phyloP scores from a whole-genome alignment of 805 yeast species.

The Millerago galiae region DNA sequence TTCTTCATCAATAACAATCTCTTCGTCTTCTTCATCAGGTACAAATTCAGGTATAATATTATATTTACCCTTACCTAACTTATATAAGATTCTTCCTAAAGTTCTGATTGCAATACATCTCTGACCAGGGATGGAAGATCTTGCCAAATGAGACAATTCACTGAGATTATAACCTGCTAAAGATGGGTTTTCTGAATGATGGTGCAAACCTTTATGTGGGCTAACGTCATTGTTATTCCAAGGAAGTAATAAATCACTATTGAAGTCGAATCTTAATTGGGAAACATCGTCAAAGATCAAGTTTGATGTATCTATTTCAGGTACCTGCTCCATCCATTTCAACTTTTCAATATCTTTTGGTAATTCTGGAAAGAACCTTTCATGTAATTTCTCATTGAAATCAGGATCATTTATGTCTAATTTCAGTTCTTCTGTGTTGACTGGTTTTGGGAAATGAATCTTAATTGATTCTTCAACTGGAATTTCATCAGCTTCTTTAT shows the following conservation, averaged over 20 bases:
- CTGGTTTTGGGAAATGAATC: slow-evolving; percentile 65
- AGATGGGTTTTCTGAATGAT: slow-evolving; percentile 83
- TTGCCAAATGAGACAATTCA: slow-evolving; percentile 72
- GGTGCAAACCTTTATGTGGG: slow-evolving; percentile 70
- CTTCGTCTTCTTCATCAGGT: slow-evolving; percentile 19
- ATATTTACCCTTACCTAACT: slow-evolving; percentile 60
- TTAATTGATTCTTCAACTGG: slow-evolving; percentile 36
- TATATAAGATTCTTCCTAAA: slow-evolving; percentile 79
- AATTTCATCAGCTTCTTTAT: slow-evolving; percentile 38
- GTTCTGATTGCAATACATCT: slow-evolving; percentile 82
- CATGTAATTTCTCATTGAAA: slow-evolving; percentile 72
- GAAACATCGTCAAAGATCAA: slow-evolving; percentile 40
- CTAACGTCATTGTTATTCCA: slow-evolving; percentile 40
- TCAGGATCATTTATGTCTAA: slow-evolving; percentile 71
- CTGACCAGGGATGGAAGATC: slow-evolving; percentile 81
- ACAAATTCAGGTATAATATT: slow-evolving; percentile 42
- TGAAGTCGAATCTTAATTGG: slow-evolving; percentile 82
- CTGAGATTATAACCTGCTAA: slow-evolving; percentile 87
- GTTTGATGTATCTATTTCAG: slow-evolving; percentile 30
- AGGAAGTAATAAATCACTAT: slow-evolving; percentile 69
- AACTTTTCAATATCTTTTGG: slow-evolving; percentile 76
- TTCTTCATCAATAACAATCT: slow-evolving; percentile 26
- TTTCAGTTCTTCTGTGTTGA: slow-evolving; percentile 19
- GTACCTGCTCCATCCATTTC: slow-evolving; percentile 85
- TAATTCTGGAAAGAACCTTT: slow-evolving; percentile 82